Conservation (phyloP, 352 stramenopile genomes). For the Phytophthora tubulina region DNA sequence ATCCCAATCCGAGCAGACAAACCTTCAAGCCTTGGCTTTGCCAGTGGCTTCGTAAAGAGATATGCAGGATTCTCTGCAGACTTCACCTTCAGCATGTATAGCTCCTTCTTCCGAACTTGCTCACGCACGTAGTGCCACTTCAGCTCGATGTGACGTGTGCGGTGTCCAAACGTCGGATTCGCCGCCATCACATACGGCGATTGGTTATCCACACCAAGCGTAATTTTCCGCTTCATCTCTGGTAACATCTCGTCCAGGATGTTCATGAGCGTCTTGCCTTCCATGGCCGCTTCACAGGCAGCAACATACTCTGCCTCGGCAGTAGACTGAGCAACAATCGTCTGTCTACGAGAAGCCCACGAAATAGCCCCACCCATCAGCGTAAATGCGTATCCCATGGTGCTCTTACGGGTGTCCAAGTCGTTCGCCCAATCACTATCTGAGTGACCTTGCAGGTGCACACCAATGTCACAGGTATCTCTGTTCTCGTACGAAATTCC, state of each 20-base stretch:
- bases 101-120: slow-evolving; percentile 2
- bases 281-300: background rate
- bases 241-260: slow-evolving; percentile 6
- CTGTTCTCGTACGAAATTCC: background rate
- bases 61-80: background rate
- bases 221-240: slow-evolving; percentile 1
- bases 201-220: background rate
- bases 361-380: background rate
- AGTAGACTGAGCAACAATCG: background rate
- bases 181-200: slow-evolving; percentile 1
- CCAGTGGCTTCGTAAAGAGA: background rate
- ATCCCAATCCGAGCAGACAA: background rate
- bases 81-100: slow-evolving; percentile 2
- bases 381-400: background rate
- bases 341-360: background rate
- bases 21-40: background rate
- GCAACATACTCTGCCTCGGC: background rate
- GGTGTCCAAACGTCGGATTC: slow-evolving; percentile 1
- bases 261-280: background rate
- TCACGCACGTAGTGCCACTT: slow-evolving; percentile 2
- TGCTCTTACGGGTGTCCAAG: slow-evolving; percentile 5
- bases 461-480: slow-evolving; percentile 2
- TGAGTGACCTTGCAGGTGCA: slow-evolving; percentile 5
- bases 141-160: background rate
- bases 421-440: slow-evolving; percentile 15